Percentiles rank a stretch among this genome's conserved stretches.
Conservation (phyloP, 2,329 filamentous ascomycete genomes). For the Daldinia sp. region DNA sequence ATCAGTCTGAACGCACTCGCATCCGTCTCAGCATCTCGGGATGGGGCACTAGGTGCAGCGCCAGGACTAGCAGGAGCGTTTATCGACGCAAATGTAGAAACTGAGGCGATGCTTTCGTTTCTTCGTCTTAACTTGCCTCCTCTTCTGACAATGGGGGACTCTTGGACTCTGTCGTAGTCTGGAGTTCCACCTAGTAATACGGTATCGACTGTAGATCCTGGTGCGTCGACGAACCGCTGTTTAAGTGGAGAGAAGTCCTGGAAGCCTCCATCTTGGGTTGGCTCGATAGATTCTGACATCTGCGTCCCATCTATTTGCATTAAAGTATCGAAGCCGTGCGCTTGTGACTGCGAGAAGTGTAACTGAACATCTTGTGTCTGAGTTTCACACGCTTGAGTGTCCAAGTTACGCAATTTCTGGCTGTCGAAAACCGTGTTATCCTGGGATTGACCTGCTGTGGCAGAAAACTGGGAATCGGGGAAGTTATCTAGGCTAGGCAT, state of each 20-base stretch:
- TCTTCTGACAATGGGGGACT: conserved; percentile 71
- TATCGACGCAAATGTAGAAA: conserved; percentile 55
- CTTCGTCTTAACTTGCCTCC: conserved; percentile 60
- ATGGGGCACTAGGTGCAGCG: conserved; percentile 49
- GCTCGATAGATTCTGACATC: conserved; percentile 73
- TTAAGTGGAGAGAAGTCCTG: conserved; percentile 76
- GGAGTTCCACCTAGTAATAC: conserved; percentile 59
- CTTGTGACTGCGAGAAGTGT: conserved; percentile 68
- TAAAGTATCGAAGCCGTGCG: conserved; percentile 65
- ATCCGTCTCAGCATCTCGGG: conserved; percentile 34
- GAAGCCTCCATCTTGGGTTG: conserved; percentile 84
- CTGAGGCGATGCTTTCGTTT: conserved; percentile 29
- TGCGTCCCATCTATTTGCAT: conserved; percentile 65
- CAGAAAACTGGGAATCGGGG: conserved; percentile 68
- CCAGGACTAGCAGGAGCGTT: conserved; percentile 42
- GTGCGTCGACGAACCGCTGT: conserved; percentile 69
- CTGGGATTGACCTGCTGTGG: conserved; percentile 61
- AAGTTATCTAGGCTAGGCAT: conserved; percentile 67
- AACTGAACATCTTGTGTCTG: conserved; percentile 60
- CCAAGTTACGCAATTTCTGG: conserved; percentile 53
- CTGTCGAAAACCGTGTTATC: conserved; percentile 60
- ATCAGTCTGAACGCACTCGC: conserved; percentile 72
- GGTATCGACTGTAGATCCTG: conserved; percentile 76
- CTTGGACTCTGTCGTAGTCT: conserved; percentile 54
- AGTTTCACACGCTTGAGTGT: conserved; percentile 51